phyloP scores from a whole-genome alignment of 2,329 filamentous ascomycete species.

The Calycina marina region DNA sequence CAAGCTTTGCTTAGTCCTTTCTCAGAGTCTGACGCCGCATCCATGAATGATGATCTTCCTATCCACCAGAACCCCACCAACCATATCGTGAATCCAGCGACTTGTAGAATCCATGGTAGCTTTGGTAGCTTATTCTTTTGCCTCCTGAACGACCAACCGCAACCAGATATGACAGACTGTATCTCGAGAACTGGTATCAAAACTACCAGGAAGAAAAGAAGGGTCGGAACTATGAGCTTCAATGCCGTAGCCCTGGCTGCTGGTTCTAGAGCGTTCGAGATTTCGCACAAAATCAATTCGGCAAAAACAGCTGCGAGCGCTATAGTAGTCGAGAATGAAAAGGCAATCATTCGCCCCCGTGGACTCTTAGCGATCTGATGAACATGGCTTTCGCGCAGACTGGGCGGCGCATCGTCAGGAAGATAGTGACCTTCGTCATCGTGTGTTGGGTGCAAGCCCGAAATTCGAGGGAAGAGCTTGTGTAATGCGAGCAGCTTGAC shows the following conservation, averaged over 20 bases:
- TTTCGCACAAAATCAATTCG: slow-evolving; percentile 71
- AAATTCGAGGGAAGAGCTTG: slow-evolving; percentile 60
- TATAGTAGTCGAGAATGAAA: slow-evolving; percentile 63
- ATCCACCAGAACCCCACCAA: slow-evolving; percentile 64
- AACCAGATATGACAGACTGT: slow-evolving; percentile 34
- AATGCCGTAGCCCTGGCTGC: slow-evolving; percentile 54
- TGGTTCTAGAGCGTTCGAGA: slow-evolving; percentile 59
- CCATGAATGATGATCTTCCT: slow-evolving; percentile 45
- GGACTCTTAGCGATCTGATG: slow-evolving; percentile 39
- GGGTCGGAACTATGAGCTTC: slow-evolving; percentile 50
- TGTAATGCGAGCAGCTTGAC: slow-evolving; percentile 48
- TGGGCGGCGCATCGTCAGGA: slow-evolving; percentile 44
- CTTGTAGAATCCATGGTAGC: slow-evolving; percentile 49
- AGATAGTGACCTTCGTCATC: slow-evolving; percentile 47
- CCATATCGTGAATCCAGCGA: slow-evolving; percentile 50
- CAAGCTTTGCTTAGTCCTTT: slow-evolving; percentile 30
- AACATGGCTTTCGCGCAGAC: slow-evolving; percentile 42
- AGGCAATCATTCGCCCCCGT: slow-evolving; percentile 37
- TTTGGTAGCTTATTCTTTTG: slow-evolving; percentile 40
- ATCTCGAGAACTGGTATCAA: slow-evolving; percentile 70
- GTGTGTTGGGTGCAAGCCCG: slow-evolving; percentile 32
- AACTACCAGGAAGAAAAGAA: slow-evolving; percentile 59
- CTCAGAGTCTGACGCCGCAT: slow-evolving; percentile 29
- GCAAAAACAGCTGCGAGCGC: slow-evolving; percentile 64
- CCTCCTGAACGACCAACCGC: slow-evolving; percentile 48